Evolutionary conservation across 768 basidiomycete genomes (phyloP), one percentile per base, ranked within the genome.

Genomic region (Boletus rufocinnamomeus): DNA sequence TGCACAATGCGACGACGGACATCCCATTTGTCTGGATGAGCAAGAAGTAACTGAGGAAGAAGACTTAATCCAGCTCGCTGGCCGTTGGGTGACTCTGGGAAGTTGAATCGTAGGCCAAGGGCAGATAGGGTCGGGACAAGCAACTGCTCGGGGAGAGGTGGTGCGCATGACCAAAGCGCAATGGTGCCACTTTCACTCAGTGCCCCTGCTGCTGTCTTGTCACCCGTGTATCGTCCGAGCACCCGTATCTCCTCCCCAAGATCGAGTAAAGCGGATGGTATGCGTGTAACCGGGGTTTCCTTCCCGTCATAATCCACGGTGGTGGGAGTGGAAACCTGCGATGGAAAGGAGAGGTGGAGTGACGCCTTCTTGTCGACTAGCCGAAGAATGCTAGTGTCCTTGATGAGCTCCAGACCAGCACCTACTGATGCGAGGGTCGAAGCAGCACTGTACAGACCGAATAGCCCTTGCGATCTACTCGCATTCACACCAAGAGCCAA

Each of bases 401-500:
- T 61, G 48, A 71, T 68, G 46, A 82, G 70, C 8, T 69, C 71
- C 40, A 73, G 59, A 50, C 73, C 68, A 65, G 60, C 49, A 43
- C 68, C 63, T 56, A 63, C 54, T 66, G 77, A 76, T 59, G 76
- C 67, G 64, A 82, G 74, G 58, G 73, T 62, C 71, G 81, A 75
- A 30, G 77, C 72, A 14, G 75, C 44, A n/a, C 59, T 47, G 41
- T 73, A 66, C 21, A 74, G 45, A 52, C 75, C 75, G 25, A 77
- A 70, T 16, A 67, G 34, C 5, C 73, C 69, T 43, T 77, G 76
- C 0, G 79, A 80, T 54, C 83, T 82, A 50, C 82, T 86, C 1
- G 80, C 79, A 1, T 84, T 83, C 6, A 82, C 82, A 48, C 86
- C 85, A 14, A 94, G 75, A 3, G 84, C 85, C 5, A 95, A 74